These are phyloP conservation scores for Tremella mesenterica DNA, from an alignment of 768 basidiomycete genomes.

Conservation along the genomic window DNA sequence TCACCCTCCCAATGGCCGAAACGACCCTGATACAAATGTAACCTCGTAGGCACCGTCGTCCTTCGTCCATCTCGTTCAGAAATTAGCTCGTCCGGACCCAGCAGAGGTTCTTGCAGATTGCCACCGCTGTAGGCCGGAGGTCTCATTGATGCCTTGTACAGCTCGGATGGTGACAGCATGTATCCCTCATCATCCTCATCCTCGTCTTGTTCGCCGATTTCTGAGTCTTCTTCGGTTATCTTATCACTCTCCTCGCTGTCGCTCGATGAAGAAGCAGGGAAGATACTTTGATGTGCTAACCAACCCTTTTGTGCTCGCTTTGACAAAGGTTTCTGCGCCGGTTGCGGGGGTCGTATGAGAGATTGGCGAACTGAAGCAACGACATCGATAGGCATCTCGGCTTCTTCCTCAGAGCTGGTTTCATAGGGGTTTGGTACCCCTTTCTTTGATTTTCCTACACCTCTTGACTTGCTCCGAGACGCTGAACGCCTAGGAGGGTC, in stretches of 20 bases:
- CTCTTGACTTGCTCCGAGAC: background rate
- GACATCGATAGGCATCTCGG: slow-evolving; percentile 22
- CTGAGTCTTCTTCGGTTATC: slow-evolving; percentile 20
- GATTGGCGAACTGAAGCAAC: slow-evolving; percentile 23
- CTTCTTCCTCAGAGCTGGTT: slow-evolving; percentile 21
- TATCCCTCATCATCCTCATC: slow-evolving; percentile 22
- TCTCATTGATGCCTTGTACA: slow-evolving; percentile 8
- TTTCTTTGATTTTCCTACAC: slow-evolving; percentile 7
- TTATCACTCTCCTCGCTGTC: slow-evolving; percentile 29
- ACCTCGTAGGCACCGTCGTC: slow-evolving; percentile 18
- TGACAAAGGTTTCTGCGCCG: slow-evolving; percentile 7
- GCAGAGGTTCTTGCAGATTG: slow-evolving; percentile 30
- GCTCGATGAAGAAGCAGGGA: slow-evolving; percentile 35
- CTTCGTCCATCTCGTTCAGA: slow-evolving; percentile 4
- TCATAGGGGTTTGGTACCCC: slow-evolving; percentile 32
- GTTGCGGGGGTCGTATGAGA: slow-evolving; percentile 4
- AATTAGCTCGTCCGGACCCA: slow-evolving; percentile 32
- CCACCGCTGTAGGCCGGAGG: background rate
- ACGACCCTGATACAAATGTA: slow-evolving; percentile 38
- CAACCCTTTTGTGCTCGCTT: slow-evolving; percentile 36
- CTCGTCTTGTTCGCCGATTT: slow-evolving; percentile 14
- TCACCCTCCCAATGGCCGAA: slow-evolving; percentile 37
- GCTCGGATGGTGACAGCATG: slow-evolving; percentile 22
- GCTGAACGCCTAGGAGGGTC: background rate
- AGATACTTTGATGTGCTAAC: slow-evolving; percentile 43